Base-by-base conservation (phyloP, 2,329 filamentous ascomycete species). In the Teratosphaeria gauchensis region DNA sequence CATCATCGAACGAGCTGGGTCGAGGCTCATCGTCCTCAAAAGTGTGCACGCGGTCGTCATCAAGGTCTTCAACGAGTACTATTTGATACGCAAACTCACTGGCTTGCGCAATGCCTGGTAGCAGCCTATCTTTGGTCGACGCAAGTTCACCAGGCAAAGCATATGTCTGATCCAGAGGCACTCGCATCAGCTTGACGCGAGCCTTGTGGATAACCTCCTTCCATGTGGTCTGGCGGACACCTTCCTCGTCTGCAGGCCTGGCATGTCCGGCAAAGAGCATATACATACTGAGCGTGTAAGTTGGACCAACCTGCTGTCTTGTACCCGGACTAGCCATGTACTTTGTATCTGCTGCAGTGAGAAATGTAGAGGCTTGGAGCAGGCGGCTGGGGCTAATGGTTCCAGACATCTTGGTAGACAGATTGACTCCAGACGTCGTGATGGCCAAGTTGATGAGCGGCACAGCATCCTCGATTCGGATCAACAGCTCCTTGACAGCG, bases 171-270 rank as follows among this genome's bases (percentile, higher is more conserved):
- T 81, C 77, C 33, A 87, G 74, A 0, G 85, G 88, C 0, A 89
- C 82, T 54, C 92, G 82, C 66, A 88, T 82, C 11, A 99, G 78
- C 59, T 91, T 90, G 12, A 96, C 84, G 46, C 86, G 84, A 19
- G 91, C 89, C 72, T 97, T 99, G 76, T 97, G 92, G 61, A 96
- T 86, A 48, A 95, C 91, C 71, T 99, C 92, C 71, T 97, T 94
- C 94, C 94, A 97, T 0, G 92, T 88, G 0, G 90, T 78, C 75
- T 85, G 74, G 75, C 88, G 70, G 64, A 85, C 66, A 66, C 82
- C 74, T 71, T 84, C 73, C 74, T 84, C 74, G 19, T 81, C 78
- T 2, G 79, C 76, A 46, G 82, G 75, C 51, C 77, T 76, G 3
- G 86, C 78, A 72, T 97, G 91, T 1, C 90, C 88, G 1, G 86